Base-by-base conservation (phyloP, 805 yeast species). In the Candida tallmaniae region DNA sequence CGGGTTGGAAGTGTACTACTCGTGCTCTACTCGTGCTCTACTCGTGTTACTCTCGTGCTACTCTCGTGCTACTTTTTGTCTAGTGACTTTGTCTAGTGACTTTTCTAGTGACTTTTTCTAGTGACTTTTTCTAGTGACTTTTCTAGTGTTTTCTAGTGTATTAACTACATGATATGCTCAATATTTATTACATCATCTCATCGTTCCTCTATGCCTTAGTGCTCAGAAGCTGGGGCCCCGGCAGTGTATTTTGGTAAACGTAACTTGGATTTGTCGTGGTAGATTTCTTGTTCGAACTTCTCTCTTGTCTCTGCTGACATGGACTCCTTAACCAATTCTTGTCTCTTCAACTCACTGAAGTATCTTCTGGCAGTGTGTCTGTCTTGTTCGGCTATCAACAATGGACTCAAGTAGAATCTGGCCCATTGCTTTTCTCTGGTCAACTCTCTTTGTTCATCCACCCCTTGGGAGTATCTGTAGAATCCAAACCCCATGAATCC, bases 351-450 rank as follows among this genome's bases (percentile, higher is more conserved):
- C 52, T 81, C 77, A 36, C 84, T 74, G 46, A 64, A 66, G 41
- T 74, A 72, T 51, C 95, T 72, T 64, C 95, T 76, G 27, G 83
- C 85, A 27, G 71, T 56, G 49, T 82, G 83, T 54, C 95, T 73
- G 58, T 85, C 95, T 47, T 76, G 78, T 61, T 86, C 95, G 27
- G 95, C 95, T 47, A 78, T 73, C 35, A 85, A 70, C 44, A 83
- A 65, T 2, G 95, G 95, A 49, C 76, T 70, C 30, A 85, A 56
- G 54, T 80, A 65, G 50, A 83, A 76, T 48, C 94, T 71, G 6
- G 89, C 71, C 89, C 93, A 85, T 41, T 73, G 68, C 51, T 76
- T 76, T 60, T 85, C 95, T 50, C 95, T 71, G 26, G 75, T 58
- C 26, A 83, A 70, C 60, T 85, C 95, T 47, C 81, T 63, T 51